Conservation (phyloP, 495 filamentous ascomycete genomes). For the Xylaria castorea region DNA sequence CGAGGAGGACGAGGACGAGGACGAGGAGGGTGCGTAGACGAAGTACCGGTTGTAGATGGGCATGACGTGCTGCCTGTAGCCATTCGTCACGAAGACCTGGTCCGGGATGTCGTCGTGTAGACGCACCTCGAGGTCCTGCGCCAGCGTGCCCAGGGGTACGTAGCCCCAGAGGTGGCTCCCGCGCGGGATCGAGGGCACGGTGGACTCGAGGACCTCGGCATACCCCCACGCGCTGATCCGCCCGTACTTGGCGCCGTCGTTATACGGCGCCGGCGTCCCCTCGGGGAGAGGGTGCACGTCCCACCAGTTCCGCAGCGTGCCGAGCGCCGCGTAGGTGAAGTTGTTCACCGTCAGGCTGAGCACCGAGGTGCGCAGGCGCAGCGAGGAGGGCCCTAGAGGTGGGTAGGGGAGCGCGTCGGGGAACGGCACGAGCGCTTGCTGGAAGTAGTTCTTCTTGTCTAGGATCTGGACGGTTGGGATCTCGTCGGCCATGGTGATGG, state of each 20-base stretch:
- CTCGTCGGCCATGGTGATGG: constrained; percentile 20
- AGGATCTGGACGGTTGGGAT: constrained; percentile 43
- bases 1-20: too few species aligned
- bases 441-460: constrained; percentile 46
- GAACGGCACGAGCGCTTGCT: constrained; percentile 42
- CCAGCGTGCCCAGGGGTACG: constrained; percentile 49
- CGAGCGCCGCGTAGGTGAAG: constrained; percentile 59
- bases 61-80: constrained; percentile 52
- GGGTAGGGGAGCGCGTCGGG: constrained; percentile 39
- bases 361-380: constrained; percentile 54
- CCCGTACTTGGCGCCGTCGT: constrained; percentile 55
- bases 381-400: constrained; percentile 36
- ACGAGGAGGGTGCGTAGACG: constrained; percentile 32
- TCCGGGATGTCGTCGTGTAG: constrained; percentile 48
- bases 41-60: constrained; percentile 62
- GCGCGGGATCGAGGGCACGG: constrained; percentile 37
- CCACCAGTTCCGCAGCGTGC: constrained; percentile 58
- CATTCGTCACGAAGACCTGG: constrained; percentile 43
- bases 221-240: constrained; percentile 65
- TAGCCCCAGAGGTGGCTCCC: constrained; percentile 49
- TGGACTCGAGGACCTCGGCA: constrained; percentile 57
- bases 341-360: constrained; percentile 63
- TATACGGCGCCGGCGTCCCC: constrained; percentile 57
- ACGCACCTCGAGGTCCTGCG: constrained; percentile 41
- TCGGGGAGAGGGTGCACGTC: constrained; percentile 45